Conservation (phyloP, 805 yeast species). For the Zygosaccharomyces siamensis region DNA sequence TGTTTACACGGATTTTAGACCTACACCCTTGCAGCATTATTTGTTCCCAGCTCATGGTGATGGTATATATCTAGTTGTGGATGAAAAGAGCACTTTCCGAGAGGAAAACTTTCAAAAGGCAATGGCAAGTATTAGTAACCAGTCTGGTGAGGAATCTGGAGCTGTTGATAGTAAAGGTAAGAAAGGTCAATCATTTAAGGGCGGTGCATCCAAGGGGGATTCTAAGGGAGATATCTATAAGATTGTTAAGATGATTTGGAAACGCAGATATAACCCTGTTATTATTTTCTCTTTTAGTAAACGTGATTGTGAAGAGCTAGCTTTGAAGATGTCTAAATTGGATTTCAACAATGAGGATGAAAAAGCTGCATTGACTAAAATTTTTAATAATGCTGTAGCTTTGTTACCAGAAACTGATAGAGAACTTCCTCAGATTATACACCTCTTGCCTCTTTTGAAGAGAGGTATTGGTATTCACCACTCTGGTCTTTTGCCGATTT, state of each 20-base stretch:
- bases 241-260: constrained; percentile 96
- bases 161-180: constrained; percentile 55
- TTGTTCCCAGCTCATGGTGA: constrained; percentile 98
- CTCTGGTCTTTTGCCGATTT: constrained; percentile 88
- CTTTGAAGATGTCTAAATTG: constrained; percentile 90
- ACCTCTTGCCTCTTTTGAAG: constrained; percentile 78
- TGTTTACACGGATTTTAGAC: constrained; percentile 97
- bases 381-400: constrained; percentile 84
- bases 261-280: constrained; percentile 93
- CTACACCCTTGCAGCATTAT: constrained; percentile 97
- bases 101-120: constrained; percentile 98
- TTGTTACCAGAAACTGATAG: constrained; percentile 86
- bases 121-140: constrained; percentile 86
- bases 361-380: constrained; percentile 83
- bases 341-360: constrained; percentile 94
- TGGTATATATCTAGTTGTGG: constrained; percentile 96
- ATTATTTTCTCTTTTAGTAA: constrained; percentile 97
- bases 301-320: constrained; percentile 92
- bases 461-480: constrained; percentile 99
- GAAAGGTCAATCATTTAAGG: constrained; percentile 79
- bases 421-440: constrained; percentile 90
- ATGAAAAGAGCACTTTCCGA: constrained; percentile 91
- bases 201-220: constrained; percentile 63
- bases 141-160: constrained; percentile 77
- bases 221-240: constrained; percentile 84